Conservation (phyloP, 2,329 filamentous ascomycete species). For the Septoria linicola region DNA sequence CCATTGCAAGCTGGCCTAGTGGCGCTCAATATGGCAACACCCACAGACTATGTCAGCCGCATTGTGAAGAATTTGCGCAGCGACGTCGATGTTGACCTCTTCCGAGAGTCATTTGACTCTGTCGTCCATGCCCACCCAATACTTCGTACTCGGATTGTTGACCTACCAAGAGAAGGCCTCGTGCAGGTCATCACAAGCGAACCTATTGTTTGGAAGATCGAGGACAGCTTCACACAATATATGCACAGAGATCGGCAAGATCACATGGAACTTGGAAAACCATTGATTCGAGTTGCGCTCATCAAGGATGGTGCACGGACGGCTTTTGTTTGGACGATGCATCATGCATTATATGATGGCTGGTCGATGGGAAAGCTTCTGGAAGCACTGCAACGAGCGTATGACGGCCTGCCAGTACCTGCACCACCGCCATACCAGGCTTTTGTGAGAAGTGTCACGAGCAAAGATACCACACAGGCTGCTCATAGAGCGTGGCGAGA, state of each 20-base stretch:
- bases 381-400: constrained; percentile 27
- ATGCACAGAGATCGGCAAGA: constrained; percentile 38
- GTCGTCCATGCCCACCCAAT: constrained; percentile 36
- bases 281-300: constrained; percentile 40
- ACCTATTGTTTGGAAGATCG: constrained; percentile 35
- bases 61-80: neutral
- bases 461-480: neutral
- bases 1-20: constrained; percentile 41
- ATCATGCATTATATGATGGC: constrained; percentile 44
- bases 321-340: constrained; percentile 24
- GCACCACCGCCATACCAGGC: constrained; percentile 3
- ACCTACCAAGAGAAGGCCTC: constrained; percentile 13
- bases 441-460: neutral
- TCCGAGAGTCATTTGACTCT: constrained; percentile 40
- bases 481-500: neutral
- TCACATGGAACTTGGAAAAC: constrained; percentile 41
- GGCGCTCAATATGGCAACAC: constrained; percentile 52
- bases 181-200: constrained; percentile 32
- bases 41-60: constrained; percentile 55
- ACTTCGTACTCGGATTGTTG: constrained; percentile 39
- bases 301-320: neutral
- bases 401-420: neutral
- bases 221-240: constrained; percentile 36
- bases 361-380: constrained; percentile 41
- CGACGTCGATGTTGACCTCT: constrained; percentile 35